These are phyloP conservation scores for Cudoniella acicularis DNA, from an alignment of 495 filamentous ascomycete species.

Conservation along the genomic window DNA sequence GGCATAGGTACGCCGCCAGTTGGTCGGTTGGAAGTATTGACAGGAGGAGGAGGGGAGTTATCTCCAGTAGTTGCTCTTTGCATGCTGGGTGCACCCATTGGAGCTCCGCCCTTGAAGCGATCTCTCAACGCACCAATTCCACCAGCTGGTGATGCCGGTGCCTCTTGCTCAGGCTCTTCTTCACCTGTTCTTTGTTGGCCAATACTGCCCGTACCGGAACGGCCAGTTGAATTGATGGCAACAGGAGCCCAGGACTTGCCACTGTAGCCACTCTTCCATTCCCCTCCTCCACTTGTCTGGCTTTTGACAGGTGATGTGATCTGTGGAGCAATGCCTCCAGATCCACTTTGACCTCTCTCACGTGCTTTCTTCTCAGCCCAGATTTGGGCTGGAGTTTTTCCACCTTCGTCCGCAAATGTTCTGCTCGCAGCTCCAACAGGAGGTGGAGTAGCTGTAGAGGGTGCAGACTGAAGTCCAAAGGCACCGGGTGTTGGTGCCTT, in stretches of 20 bases:
- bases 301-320: constrained; percentile 50
- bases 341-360: constrained; percentile 56
- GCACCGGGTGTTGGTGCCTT: constrained; percentile 77
- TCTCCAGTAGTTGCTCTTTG: constrained; percentile 40
- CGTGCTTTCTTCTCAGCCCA: constrained; percentile 96
- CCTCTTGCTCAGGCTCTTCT: constrained; percentile 41
- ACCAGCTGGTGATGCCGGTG: constrained; percentile 48
- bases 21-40: constrained; percentile 52
- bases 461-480: constrained; percentile 52
- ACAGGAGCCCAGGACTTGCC: constrained; percentile 88
- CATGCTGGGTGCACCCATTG: constrained; percentile 56
- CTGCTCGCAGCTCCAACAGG: constrained; percentile 77
- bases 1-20: constrained; percentile 64
- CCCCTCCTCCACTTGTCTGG: constrained; percentile 65
- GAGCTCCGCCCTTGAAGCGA: constrained; percentile 66
- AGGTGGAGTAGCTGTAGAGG: constrained; percentile 43
- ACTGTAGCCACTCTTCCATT: constrained; percentile 86
- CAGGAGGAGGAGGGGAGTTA: constrained; percentile 53
- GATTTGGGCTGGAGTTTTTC: constrained; percentile 92
- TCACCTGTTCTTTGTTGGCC: constrained; percentile 57
- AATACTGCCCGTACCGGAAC: constrained; percentile 53
- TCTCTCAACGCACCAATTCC: constrained; percentile 70
- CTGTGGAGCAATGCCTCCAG: constrained; percentile 36
- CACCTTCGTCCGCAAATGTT: constrained; percentile 90
- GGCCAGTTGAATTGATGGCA: constrained; percentile 65